These are phyloP conservation scores for Eimeria falciformis DNA, from an alignment of 169 alveolate genomes.

Conservation along the genomic window DNA sequence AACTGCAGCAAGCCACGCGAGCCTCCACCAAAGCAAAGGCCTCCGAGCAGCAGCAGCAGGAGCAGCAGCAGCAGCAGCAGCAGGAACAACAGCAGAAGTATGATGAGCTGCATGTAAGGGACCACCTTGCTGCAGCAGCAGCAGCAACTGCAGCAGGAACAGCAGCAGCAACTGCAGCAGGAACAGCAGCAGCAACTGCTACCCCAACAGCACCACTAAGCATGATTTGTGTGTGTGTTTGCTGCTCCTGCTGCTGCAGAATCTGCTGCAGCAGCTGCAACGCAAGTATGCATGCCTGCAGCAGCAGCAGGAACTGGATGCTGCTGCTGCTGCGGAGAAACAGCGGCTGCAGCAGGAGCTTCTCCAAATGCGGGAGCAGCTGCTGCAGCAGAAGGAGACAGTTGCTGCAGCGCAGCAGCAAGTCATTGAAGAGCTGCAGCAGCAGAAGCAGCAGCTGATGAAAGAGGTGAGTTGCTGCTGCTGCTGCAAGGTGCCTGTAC, in stretches of 20 bases:
- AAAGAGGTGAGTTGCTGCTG: slow-evolving; percentile 34
- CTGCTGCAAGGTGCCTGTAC: neutral
- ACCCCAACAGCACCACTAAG: neutral
- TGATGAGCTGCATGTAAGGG: slow-evolving; percentile 32
- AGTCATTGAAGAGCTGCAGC: slow-evolving; percentile 60
- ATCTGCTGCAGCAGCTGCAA: slow-evolving; percentile 61
- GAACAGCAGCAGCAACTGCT: neutral
- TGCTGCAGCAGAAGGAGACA: slow-evolving; percentile 64
- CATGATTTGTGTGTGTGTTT: neutral
- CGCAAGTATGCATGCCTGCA: slow-evolving; percentile 50
- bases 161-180: neutral
- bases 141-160: neutral
- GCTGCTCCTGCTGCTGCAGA: slow-evolving; percentile 26
- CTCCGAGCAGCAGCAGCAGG: slow-evolving; percentile 27
- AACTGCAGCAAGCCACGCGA: slow-evolving; percentile 54
- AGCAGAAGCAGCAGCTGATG: slow-evolving; percentile 44
- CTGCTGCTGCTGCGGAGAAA: slow-evolving; percentile 54
- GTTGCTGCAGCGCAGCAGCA: slow-evolving; percentile 56
- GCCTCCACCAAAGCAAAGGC: slow-evolving; percentile 1
- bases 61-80: slow-evolving; percentile 48
- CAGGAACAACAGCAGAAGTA: slow-evolving; percentile 51
- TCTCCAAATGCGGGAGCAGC: slow-evolving; percentile 31
- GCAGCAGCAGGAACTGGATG: slow-evolving; percentile 46
- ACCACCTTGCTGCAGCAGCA: no score
- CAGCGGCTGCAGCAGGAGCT: slow-evolving; percentile 67